Evolutionary conservation across 2,329 filamentous ascomycete species (phyloP), one percentile per base, ranked within the genome.

Genomic region (Graphiopsis chlorocephala): DNA sequence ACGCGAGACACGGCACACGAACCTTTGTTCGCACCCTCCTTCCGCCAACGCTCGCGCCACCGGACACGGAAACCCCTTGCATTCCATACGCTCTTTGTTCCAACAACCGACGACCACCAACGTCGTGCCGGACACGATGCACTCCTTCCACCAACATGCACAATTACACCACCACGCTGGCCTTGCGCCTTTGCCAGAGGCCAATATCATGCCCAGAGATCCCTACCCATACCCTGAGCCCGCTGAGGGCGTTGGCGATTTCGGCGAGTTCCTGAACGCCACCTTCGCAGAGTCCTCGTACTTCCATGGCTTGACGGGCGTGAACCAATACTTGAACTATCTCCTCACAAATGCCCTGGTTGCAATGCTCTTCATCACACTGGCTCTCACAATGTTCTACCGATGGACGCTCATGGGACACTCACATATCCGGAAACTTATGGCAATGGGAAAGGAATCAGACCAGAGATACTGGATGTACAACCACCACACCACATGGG

Each of bases 321-420:
- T 84, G 57, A 76, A 83, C 71, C 82, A 83, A 70, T 66, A 68
- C 12, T 72, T 75, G 50, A 84, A 84, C 75, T 83, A 74, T 69
- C 71, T 82, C 47, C 82, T 80, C 73, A 77, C 78, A 66, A 76
- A 83, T 67, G 74, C 77, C 20, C 73, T 82, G 53, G 70, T 80
- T 2, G 63, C 69, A 11, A 74, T 72, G 23, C 79, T 80, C 69
- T 68, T 76, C 55, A 75, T 59, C 33, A 67, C 79, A 28, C 73
- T 77, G 53, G 70, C 73, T 12, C 52, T 76, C 11, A 78, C 80
- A 17, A 71, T 83, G 2, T 61, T 75, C 11, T 77, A 82, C 61
- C 76, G 80, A 66, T 73, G 80, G 70, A 68, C 72, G 12, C 75
- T 78, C 65, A 79, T 81, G 76, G 72, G 71, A 55, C 79, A 77